Percentiles rank a stretch among this genome's conserved stretches.
These are phyloP conservation scores for Metarhizium anisopliae DNA, from an alignment of 2,329 filamentous ascomycete genomes.

Conservation along the genomic window DNA sequence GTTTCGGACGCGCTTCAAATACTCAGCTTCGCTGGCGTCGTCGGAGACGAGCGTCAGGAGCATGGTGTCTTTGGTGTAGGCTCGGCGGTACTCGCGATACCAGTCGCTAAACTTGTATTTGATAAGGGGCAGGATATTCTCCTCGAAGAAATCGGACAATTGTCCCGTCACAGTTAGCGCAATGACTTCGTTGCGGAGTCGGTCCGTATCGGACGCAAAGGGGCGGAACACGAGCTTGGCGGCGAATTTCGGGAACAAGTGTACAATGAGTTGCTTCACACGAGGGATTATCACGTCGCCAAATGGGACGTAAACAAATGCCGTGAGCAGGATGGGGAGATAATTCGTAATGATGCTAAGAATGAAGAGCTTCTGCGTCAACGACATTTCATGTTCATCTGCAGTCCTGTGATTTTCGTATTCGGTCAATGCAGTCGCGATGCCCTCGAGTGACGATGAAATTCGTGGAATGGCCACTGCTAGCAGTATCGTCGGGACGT, in stretches of 20 bases:
- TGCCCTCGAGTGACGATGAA: constrained; percentile 49
- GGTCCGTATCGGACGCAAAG: constrained; percentile 57
- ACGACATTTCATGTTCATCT: constrained; percentile 57
- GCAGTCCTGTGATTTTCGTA: constrained; percentile 71
- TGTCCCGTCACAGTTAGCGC: constrained; percentile 68
- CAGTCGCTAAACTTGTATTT: constrained; percentile 47
- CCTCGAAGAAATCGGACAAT: constrained; percentile 61
- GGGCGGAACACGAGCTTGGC: constrained; percentile 41
- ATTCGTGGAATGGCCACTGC: constrained; percentile 59
- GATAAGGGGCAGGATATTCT: constrained; percentile 59
- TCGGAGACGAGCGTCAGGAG: constrained; percentile 44
- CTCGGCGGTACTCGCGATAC: constrained; percentile 32
- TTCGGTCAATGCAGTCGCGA: constrained; percentile 55
- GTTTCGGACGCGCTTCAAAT: constrained; percentile 54
- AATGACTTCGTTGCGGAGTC: constrained; percentile 64
- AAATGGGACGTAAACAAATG: constrained; percentile 73
- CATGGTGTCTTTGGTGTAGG: constrained; percentile 28
- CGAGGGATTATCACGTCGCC: constrained; percentile 58
- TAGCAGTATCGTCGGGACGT: constrained; percentile 62
- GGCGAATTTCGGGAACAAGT: constrained; percentile 34
- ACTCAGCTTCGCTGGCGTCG: constrained; percentile 51
- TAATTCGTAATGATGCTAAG: constrained; percentile 78
- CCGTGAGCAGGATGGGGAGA: constrained; percentile 64
- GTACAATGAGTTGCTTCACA: constrained; percentile 50
- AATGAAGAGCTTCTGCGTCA: constrained; percentile 67